Conservation (phyloP, 192 early-diverging fungal species). For the Thoreauomyces humboldtii region DNA sequence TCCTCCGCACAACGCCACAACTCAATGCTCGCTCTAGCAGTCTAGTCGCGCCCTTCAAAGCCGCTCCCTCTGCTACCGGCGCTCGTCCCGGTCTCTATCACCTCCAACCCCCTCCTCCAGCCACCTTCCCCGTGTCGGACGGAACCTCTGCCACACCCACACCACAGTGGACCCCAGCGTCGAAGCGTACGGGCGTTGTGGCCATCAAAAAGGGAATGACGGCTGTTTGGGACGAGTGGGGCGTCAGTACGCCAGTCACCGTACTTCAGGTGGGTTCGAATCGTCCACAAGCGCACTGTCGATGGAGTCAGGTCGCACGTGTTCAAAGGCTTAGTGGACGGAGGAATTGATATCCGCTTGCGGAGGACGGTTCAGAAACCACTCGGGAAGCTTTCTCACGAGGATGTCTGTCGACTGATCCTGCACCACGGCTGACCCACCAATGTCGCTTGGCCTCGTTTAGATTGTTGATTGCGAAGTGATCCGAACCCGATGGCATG, state of each 20-base stretch:
- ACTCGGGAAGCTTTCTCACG: no score
- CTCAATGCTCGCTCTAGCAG: neutral
- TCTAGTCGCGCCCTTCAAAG: neutral
- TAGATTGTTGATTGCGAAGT: conserved; percentile 49
- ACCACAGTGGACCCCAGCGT: conserved; percentile 26
- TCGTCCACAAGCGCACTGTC: no score
- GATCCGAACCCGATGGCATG: conserved; percentile 38
- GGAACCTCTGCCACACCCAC: neutral
- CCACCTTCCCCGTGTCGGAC: conserved; percentile 19
- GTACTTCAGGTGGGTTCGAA: conserved; percentile 67
- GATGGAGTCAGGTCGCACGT: neutral
- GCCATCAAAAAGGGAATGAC: conserved; percentile 95
- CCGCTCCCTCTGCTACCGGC: neutral
- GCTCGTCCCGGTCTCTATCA: conserved; percentile 11
- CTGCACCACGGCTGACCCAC: no score
- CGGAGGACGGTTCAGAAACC: no score
- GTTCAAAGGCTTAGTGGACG: no score
- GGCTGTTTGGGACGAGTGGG: conserved; percentile 91
- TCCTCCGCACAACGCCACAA: conserved; percentile 5
- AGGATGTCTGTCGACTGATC: no score
- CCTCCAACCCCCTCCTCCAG: conserved; percentile 15
- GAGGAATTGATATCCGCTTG: no score
- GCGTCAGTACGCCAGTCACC: conserved; percentile 84
- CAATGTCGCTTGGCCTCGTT: neutral
- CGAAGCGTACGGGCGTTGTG: conserved; percentile 64